These are phyloP conservation scores for Neofusicoccum parvum DNA, from an alignment of 2,329 filamentous ascomycete species.

Conservation along the genomic window DNA sequence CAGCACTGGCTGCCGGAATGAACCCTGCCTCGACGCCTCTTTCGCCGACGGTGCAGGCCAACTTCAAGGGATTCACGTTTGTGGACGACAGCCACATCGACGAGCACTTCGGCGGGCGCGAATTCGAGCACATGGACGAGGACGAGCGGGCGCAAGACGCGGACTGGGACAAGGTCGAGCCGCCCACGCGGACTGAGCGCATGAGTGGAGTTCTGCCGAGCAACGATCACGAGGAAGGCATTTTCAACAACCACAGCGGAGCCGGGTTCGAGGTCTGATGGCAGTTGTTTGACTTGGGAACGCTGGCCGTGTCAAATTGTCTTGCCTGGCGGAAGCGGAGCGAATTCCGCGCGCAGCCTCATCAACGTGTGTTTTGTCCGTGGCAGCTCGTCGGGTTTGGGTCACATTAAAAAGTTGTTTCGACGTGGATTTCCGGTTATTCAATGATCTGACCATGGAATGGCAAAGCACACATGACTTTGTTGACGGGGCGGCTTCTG, in stretches of 20 bases:
- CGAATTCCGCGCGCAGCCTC: background rate
- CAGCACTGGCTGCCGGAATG: constrained; percentile 76
- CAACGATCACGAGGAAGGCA: constrained; percentile 46
- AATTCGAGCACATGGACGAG: constrained; percentile 45
- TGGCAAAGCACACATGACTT: constrained; percentile 6
- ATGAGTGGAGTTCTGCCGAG: constrained; percentile 55
- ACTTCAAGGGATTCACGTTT: constrained; percentile 98
- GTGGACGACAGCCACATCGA: constrained; percentile 97
- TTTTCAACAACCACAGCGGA: constrained; percentile 45
- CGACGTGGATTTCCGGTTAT: constrained; percentile 14
- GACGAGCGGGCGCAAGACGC: constrained; percentile 44
- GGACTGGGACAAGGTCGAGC: constrained; percentile 41
- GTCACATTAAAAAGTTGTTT: constrained; percentile 17
- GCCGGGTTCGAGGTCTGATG: constrained; percentile 41
- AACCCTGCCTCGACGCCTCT: constrained; percentile 89
- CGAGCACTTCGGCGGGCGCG: constrained; percentile 64
- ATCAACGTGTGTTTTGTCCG: constrained; percentile 1
- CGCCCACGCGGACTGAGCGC: constrained; percentile 41
- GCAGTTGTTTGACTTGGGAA: background rate
- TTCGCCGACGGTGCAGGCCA: constrained; percentile 93
- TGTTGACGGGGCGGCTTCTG: constrained; percentile 17
- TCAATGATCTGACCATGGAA: constrained; percentile 13
- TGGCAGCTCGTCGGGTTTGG: background rate
- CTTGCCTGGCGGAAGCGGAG: constrained; percentile 6
- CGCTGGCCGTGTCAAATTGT: constrained; percentile 17